These are phyloP conservation scores for Maudiozyma serrabonitensis DNA, from an alignment of 805 yeast genomes.

Conservation along the genomic window DNA sequence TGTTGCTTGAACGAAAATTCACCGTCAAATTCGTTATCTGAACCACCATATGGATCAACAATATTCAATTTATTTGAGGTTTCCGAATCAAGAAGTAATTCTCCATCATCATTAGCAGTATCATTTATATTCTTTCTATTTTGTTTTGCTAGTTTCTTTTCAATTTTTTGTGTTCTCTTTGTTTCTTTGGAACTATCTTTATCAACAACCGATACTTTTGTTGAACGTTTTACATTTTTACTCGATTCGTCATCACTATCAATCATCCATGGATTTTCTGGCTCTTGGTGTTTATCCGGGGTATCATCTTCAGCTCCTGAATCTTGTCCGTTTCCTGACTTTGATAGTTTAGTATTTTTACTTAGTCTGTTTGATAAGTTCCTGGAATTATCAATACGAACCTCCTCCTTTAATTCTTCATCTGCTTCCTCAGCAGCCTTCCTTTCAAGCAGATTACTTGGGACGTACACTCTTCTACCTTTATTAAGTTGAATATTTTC, in stretches of 20 bases:
- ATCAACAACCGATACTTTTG: conserved; percentile 40
- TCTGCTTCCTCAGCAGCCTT: conserved; percentile 31
- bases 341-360: conserved; percentile 3
- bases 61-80: conserved; percentile 41
- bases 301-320: conserved; percentile 1
- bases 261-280: conserved; percentile 44
- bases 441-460: conserved; percentile 31
- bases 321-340: conserved; percentile 3
- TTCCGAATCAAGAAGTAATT: conserved; percentile 35
- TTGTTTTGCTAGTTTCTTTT: conserved; percentile 21
- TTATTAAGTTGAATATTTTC: conserved; percentile 47
- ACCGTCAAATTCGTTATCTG: conserved; percentile 36
- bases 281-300: conserved; percentile 13
- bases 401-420: conserved; percentile 34
- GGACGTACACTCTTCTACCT: conserved; percentile 78
- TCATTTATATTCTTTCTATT: conserved; percentile 12
- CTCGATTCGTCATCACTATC: conserved; percentile 20
- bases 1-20: conserved; percentile 59
- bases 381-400: conserved; percentile 41
- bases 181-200: conserved; percentile 39
- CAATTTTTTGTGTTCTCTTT: conserved; percentile 39
- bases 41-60: conserved; percentile 39
- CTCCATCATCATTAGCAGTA: conserved; percentile 31
- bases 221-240: conserved; percentile 31
- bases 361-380: conserved; percentile 33